Percentiles rank a stretch among this genome's conserved stretches.
Conservation (phyloP, 768 basidiomycete genomes). For the Saitozyma podzolica region DNA sequence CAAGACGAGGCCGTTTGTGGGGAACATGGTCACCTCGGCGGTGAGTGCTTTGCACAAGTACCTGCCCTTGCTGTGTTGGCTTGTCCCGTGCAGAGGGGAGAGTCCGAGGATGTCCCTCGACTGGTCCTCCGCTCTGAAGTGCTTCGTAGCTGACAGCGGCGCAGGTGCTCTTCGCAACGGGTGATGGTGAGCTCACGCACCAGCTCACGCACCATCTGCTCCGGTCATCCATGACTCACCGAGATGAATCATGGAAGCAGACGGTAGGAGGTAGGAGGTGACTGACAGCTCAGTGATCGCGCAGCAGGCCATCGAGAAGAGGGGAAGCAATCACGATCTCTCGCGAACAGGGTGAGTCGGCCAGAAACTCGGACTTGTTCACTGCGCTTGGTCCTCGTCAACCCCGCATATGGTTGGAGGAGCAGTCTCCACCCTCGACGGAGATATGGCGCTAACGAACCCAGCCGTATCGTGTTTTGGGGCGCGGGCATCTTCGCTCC, state of each 20-base stretch:
- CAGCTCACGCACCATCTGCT: constrained; percentile 60
- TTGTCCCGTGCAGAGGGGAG: no score
- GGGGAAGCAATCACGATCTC: constrained; percentile 69
- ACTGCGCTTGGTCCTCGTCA: not conserved
- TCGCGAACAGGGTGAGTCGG: constrained; percentile 45
- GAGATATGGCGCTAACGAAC: not conserved
- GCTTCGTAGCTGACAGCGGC: no score
- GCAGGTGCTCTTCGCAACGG: constrained; percentile 48
- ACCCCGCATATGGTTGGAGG: not conserved
- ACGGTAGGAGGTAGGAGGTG: constrained; percentile 57
- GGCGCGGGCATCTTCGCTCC: constrained; percentile 82
- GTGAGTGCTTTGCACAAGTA: constrained; percentile 28
- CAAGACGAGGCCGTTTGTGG: constrained; percentile 28
- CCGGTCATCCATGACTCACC: constrained; percentile 66
- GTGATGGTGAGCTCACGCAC: constrained; percentile 55
- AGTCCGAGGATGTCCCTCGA: no score
- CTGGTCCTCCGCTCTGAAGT: no score
- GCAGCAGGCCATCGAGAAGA: constrained; percentile 77
- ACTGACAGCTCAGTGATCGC: constrained; percentile 66
- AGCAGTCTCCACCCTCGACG: not conserved
- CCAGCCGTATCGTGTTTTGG: constrained; percentile 56
- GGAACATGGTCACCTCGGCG: constrained; percentile 38
- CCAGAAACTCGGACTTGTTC: not conserved
- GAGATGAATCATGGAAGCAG: not conserved
- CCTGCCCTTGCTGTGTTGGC: no score